Base-by-base conservation (phyloP, 441 rosid genomes). In the Bocquillonia castaneifolia region DNA sequence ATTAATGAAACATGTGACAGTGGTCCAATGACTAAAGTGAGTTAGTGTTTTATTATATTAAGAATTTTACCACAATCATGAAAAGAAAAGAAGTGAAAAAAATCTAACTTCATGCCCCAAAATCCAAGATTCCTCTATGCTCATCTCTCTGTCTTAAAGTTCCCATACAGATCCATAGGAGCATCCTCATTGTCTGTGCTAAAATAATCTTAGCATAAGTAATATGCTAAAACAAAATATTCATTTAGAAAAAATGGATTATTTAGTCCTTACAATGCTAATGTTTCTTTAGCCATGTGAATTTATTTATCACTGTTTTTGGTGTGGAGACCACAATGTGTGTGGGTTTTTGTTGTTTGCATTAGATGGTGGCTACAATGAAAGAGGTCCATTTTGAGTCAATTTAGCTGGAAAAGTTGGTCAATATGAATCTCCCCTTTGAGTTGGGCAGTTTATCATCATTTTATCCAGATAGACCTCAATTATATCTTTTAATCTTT, bases 331-430 rank as follows among this genome's bases (percentile, higher is more conserved):
- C 67, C 63, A 59, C 54, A 59, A 51, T 25, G 32, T 48, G 6
- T 54, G 42, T 48, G 26, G 45, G 28, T 40, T 14, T 22, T 14
- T 44, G 9, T 73, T 73, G 28, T 34, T 29, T 44, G 23, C 40
- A 50, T 36, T 54, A 34, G 18, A 39, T 23, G 28, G 48, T 75
- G 68, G 69, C 37, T 52, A 6, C 2, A 34, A 50, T 34, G 56
- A n/a, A 12, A 28, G 14, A 63, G 53, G 75, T 59, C 70, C 54
- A 65, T 53, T 15, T 17, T 48, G 60, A 66, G 75, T 63, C 72
- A 66, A 55, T 63, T 77, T 63, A 76, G 75, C 74, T 73, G 80
- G 65, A 73, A 75, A 76, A 58, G 73, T 15, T 29, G 51, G 63
- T 57, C 48, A 28, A 56, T 47, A 3, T 66, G 52, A 73, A 54